These are phyloP conservation scores for Nannizzia gypsea DNA, from an alignment of 2,329 filamentous ascomycete species.

Conservation along the genomic window DNA sequence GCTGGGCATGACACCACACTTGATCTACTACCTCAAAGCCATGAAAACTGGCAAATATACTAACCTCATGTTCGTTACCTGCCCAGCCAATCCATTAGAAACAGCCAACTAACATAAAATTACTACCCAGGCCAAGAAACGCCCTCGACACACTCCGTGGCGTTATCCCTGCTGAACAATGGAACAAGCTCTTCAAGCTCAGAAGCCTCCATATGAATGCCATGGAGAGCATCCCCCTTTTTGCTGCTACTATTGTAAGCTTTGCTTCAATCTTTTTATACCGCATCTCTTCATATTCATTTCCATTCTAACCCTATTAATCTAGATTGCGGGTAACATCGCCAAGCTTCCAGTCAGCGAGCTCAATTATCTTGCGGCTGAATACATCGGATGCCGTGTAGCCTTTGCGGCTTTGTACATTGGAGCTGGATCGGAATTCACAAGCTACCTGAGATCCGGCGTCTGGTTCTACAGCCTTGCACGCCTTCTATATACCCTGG, in stretches of 20 bases:
- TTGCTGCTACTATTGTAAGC: constrained; percentile 26
- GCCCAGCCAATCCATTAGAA: not conserved
- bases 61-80: constrained; percentile 19
- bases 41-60: constrained; percentile 22
- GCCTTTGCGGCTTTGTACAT: constrained; percentile 27
- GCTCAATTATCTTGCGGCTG: constrained; percentile 23
- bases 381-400: constrained; percentile 24
- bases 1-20: constrained; percentile 22
- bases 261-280: not conserved
- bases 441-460: constrained; percentile 24
- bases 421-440: constrained; percentile 22
- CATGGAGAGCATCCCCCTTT: constrained; percentile 25
- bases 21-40: constrained; percentile 23
- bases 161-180: constrained; percentile 17
- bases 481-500: constrained; percentile 23
- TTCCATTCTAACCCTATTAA: not conserved
- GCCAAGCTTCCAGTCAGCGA: constrained; percentile 22
- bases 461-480: constrained; percentile 25
- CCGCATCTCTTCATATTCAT: not conserved
- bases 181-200: constrained; percentile 19
- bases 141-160: constrained; percentile 22
- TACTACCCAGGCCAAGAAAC: constrained; percentile 21
- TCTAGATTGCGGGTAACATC: constrained; percentile 24
- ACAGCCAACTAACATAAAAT: not conserved
- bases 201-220: constrained; percentile 27